These are phyloP conservation scores for Knufia fluminis DNA, from an alignment of 2,329 filamentous ascomycete species.

Conservation along the genomic window DNA sequence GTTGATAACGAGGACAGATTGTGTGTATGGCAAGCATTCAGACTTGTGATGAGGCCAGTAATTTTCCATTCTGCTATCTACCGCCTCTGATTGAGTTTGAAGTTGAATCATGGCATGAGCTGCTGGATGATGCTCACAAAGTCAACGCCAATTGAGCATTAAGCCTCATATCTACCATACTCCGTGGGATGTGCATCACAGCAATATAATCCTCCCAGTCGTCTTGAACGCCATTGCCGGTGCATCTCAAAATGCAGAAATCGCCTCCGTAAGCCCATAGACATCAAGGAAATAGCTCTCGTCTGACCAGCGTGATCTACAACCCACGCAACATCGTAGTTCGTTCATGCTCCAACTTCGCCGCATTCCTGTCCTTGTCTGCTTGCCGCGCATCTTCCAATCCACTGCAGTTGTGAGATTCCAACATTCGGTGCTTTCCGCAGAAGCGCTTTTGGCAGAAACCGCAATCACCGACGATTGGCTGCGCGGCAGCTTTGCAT, in stretches of 20 bases:
- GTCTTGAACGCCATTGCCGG: neutral
- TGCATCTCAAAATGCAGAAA: neutral
- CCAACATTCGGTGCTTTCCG: slow-evolving; percentile 84
- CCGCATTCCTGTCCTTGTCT: slow-evolving; percentile 85
- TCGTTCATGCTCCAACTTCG: slow-evolving; percentile 83
- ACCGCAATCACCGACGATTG: slow-evolving; percentile 90
- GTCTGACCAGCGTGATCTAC: slow-evolving; percentile 34
- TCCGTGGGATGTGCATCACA: too few species aligned
- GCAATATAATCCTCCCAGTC: neutral
- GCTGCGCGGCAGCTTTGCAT: slow-evolving; percentile 78
- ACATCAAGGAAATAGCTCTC: neutral
- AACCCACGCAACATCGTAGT: slow-evolving; percentile 91
- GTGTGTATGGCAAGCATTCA: too few species aligned
- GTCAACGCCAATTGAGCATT: too few species aligned
- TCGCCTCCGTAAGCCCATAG: neutral
- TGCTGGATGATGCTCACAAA: too few species aligned
- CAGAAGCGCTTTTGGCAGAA: slow-evolving; percentile 95
- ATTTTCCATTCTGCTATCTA: neutral
- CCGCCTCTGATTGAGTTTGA: neutral
- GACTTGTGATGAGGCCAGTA: neutral
- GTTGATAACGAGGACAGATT: too few species aligned
- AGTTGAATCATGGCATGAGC: too few species aligned
- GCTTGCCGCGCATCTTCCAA: slow-evolving; percentile 98
- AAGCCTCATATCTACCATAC: too few species aligned
- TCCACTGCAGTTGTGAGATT: slow-evolving; percentile 87